These are phyloP conservation scores for Ganoderma boninense DNA, from an alignment of 1,284 basidiomycete species.

Conservation along the genomic window DNA sequence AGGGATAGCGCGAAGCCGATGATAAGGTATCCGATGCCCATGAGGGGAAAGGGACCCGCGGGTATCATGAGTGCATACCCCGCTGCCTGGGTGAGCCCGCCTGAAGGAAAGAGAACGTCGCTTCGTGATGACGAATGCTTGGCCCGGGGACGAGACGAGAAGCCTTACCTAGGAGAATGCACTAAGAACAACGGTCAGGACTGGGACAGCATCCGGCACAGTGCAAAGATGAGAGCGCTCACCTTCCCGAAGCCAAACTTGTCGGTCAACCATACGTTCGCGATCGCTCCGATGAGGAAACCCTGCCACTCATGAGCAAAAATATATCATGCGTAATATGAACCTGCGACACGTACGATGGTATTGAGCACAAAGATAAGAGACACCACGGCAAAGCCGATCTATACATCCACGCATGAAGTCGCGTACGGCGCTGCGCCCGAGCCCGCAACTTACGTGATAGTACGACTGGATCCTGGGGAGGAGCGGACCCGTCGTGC, in stretches of 20 bases:
- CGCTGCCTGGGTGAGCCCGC: constrained; percentile 47
- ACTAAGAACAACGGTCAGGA: neutral
- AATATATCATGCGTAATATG: neutral
- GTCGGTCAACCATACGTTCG: constrained; percentile 60
- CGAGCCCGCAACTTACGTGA: constrained; percentile 42
- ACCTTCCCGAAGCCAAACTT: constrained; percentile 66
- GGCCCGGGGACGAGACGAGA: neutral
- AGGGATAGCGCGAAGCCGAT: constrained; percentile 71
- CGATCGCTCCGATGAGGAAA: constrained; percentile 53
- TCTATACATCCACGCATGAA: constrained; percentile 35
- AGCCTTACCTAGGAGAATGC: constrained; percentile 30
- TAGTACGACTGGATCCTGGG: constrained; percentile 64
- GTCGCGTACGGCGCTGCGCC: neutral
- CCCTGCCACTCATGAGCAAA: constrained; percentile 42
- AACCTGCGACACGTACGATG: constrained; percentile 44
- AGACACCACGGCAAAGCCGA: constrained; percentile 56
- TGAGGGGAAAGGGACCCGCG: constrained; percentile 72
- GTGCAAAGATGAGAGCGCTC: constrained; percentile 16
- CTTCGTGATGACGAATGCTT: neutral
- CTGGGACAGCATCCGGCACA: constrained; percentile 29
- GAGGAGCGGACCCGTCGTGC: constrained; percentile 64
- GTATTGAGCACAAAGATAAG: constrained; percentile 66
- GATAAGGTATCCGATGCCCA: constrained; percentile 63
- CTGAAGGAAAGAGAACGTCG: constrained; percentile 6
- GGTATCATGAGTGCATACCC: constrained; percentile 66